Base-by-base conservation (phyloP, 2,329 filamentous ascomycete species). In the Diaporthe citriasiana region DNA sequence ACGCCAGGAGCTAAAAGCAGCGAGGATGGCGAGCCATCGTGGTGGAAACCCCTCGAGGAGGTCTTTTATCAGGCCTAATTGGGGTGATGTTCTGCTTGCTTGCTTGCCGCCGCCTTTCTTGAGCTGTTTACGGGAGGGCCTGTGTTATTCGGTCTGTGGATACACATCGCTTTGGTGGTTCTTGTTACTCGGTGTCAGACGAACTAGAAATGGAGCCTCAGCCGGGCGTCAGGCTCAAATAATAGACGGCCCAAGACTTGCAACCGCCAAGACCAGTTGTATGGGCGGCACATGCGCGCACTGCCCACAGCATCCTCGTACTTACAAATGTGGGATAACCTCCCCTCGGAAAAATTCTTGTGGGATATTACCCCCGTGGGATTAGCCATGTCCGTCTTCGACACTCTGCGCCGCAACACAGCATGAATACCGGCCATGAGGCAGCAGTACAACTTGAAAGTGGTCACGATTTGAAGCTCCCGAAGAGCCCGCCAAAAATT, bases 21-120 rank as follows among this genome's bases (percentile, higher is more conserved):
- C 75, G 87, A 89, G 77, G 86, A 88, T 8, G 91, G 90, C 2
- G 87, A 86, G 77, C 89, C 89, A n/a, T 80, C 87, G 15, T 94
- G 92, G 92, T 94, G 92, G 92, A 91, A 89, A 79, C 87, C 87
- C 2, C 80, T 92, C 27, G 91, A 93, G 80, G 92, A 94, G 83
- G 91, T 94, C 4, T 94, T 94, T 79, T 91, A 92, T 79, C 81
- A 84, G 71, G 82, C 88, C 35, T 92, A 56, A 40, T 17, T 7
- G n/a, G n/a, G 22, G 47, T 25, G 63, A n/a, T 68, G 47, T 35
- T n/a, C 13, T 50, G 8, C 42, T 68, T 57, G 47, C 17, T 40
- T 59, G 27, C 51, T 51, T 30, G 47, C 35, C 33, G 42, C 38
- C 45, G 19, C 45, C 33, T 30, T 53, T 60, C 19, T 50, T n/a